Evolutionary conservation across 768 basidiomycete species (phyloP), one percentile per base, ranked within the genome.

Genomic region (Xanthoconium stramineum): DNA sequence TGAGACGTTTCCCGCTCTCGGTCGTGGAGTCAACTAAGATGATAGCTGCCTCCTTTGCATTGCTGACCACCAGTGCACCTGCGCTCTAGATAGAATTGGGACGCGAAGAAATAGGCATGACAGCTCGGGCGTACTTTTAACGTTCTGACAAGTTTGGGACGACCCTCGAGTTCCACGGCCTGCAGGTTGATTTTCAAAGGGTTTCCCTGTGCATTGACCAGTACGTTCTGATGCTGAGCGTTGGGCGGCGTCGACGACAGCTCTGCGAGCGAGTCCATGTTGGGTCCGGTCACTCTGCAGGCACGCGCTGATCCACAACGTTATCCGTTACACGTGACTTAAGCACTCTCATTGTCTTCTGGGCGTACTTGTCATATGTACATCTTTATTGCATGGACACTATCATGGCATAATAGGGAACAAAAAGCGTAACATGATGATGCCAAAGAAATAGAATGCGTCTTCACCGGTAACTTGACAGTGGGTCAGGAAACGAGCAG

Each of bases 391-490:
- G 72, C 71, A 76, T 71, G 62, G 61, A 65, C 57, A 58, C 48
- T 48, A 70, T 68, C 65, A 69, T 72, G 68, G 65, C 74, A 75
- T 72, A 69, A 68, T 55, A 57, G 56, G 63, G 65, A 72, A 61
- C 72, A 67, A 69, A 49, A 65, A 62, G 74, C 70, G 72, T 74
- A 70, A 80, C 77, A 81, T 75, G 75, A 75, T 66, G 75, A 68
- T 63, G 63, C 71, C 76, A 69, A 67, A 69, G 66, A 70, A 70
- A 72, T 65, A 73, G 64, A 60, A 55, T 52, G 60, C 53, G 20
- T 28, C 53, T 69, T 72, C 52, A 74, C 63, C 89, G 89, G 82
- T 92, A 92, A 84, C 90, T 92, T 36, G 75, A 39, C 55, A 20
- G 35, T 24, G 43, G 46, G 20, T 66, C 32, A 64, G 65, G 38